Percentiles rank a stretch among this genome's conserved stretches.
Evolutionary conservation across 1,284 basidiomycete species (phyloP).

Genomic region (Fomitopsis palustris): DNA sequence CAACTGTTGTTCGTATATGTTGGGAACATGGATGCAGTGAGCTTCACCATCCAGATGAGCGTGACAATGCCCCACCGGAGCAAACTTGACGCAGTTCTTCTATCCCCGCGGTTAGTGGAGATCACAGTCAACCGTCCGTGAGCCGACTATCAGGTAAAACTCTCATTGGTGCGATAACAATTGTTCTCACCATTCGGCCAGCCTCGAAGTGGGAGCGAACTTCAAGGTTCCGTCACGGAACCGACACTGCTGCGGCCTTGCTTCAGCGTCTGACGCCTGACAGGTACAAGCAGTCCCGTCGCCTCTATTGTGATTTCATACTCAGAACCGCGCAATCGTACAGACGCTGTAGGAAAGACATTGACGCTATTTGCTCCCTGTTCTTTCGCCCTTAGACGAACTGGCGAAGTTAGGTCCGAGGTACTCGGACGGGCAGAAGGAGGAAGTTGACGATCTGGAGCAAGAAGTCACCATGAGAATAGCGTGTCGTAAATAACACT

Average conservation of each 20-base stretch:
- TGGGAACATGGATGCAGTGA: background rate
- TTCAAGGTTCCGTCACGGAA: background rate
- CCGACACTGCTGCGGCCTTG: no score
- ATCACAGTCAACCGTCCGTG: no score
- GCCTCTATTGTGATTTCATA: no score
- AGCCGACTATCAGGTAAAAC: no score
- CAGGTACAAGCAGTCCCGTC: no score
- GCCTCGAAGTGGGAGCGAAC: background rate
- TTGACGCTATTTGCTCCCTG: no score
- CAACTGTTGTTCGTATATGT: background rate
- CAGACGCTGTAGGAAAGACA: no score
- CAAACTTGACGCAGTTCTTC: background rate
- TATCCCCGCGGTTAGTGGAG: no score
- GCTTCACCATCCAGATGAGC: background rate
- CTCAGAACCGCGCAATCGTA: no score
- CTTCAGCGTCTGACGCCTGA: no score
- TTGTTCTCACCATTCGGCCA: background rate
- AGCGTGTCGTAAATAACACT: slow-evolving; percentile 5
- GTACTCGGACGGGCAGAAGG: slow-evolving; percentile 14
- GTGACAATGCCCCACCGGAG: background rate
- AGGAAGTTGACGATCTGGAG: slow-evolving; percentile 16
- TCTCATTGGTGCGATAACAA: background rate
- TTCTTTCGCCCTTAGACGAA: no score
- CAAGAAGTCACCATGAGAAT: background rate
- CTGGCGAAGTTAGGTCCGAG: slow-evolving; percentile 8